Base-by-base conservation (phyloP, 108 stramenopile genomes). In the Fragilaria crotonensis region DNA sequence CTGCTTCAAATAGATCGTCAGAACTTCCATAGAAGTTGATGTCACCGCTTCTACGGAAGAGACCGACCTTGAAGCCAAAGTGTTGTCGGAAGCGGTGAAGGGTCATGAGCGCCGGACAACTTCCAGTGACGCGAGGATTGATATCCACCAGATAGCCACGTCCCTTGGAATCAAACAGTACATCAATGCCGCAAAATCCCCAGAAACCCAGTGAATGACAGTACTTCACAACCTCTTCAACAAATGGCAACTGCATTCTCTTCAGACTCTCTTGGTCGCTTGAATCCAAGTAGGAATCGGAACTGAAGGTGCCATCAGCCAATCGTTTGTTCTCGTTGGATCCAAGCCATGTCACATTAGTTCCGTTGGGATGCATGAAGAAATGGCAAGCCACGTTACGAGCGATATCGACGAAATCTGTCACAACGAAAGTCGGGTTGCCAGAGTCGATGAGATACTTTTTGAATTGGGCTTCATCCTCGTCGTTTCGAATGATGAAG, bases 81-180 rank as follows among this genome's bases (percentile, higher is more conserved):
- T 63, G 28, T 18, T 49, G 20, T 9, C 25, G 33, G 25, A 70
- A 55, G 14, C 44, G 45, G 19, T 63, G 25, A 45, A 63, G 44
- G 5, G 64, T 62, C 71, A 72, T 72, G 21, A 72, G 48, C 1
- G 71, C 58, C 30, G 71, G 71, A 49, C 64, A 66, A 27, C 62
- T 63, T 20, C 71, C 71, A 17, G 71, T 72, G 46, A 72, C 71
- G 33, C 71, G 64, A 41, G 71, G 71, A 57, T 72, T 72, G 29
- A 72, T 62, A 61, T 72, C 71, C 21, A 72, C 64, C 30, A 72
- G n/a, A 29, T 72, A 66, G 36, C 71, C 71, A 33, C 7, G 1
- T 14, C 64, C 71, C 14, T 18, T 32, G 18, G 65, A 60, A 51
- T 72, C 71, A 56, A 72, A 72, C 31, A 72, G 36, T 1, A 72